Conservation (phyloP, 768 basidiomycete species). For the Serendipita sp. region DNA sequence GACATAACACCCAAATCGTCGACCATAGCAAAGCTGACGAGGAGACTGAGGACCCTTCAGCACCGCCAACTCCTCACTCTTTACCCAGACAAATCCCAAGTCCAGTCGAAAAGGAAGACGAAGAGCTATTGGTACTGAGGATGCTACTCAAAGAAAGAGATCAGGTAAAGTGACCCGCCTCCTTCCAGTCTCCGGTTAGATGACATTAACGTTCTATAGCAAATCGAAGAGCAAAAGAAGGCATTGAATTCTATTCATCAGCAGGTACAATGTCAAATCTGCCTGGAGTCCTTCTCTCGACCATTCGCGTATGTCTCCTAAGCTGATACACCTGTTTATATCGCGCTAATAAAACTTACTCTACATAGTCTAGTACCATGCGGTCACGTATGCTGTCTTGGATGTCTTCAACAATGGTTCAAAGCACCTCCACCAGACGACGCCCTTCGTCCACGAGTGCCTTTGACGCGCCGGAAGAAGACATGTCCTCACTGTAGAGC, state of each 20-base stretch:
- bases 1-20: neutral
- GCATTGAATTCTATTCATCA: neutral
- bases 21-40: neutral
- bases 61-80: neutral
- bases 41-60: neutral
- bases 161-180: neutral
- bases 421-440: slow-evolving; percentile 26
- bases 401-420: slow-evolving; percentile 56
- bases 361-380: slow-evolving; percentile 64
- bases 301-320: neutral
- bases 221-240: neutral
- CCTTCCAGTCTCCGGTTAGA: neutral
- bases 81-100: neutral
- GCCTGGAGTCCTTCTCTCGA: neutral
- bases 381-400: slow-evolving; percentile 54
- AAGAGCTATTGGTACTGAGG: neutral
- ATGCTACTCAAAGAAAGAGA: neutral
- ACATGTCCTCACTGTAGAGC: slow-evolving; percentile 32
- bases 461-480: slow-evolving; percentile 18
- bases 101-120: neutral
- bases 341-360: slow-evolving; percentile 23
- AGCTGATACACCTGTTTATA: neutral
- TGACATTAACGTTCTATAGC: neutral
- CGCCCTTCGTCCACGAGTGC: slow-evolving; percentile 6
- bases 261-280: slow-evolving; percentile 4